Conservation (phyloP, 2,329 filamentous ascomycete genomes). For the Aureobasidium mangrovei region DNA sequence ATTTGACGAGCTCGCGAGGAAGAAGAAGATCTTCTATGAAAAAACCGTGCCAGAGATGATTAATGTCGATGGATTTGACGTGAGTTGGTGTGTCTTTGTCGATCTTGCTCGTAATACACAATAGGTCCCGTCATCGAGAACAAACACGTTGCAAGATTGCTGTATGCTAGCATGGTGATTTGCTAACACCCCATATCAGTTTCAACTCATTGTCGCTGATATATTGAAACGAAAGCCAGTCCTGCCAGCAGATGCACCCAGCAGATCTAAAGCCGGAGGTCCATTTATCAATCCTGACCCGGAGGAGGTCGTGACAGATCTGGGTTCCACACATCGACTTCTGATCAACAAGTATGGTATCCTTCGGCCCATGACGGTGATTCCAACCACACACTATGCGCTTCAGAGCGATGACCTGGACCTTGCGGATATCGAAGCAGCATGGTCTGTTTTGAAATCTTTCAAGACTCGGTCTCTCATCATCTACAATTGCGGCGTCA, state of each 20-base stretch:
- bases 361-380: constrained; percentile 29
- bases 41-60: constrained; percentile 1
- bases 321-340: constrained; percentile 26
- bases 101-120: neutral
- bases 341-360: constrained; percentile 33
- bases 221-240: constrained; percentile 14
- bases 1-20: constrained; percentile 12
- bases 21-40: constrained; percentile 14
- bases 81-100: neutral
- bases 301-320: constrained; percentile 22
- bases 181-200: neutral
- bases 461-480: constrained; percentile 27
- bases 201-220: constrained; percentile 12
- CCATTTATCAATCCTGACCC: constrained; percentile 14
- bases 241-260: constrained; percentile 9
- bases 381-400: constrained; percentile 32
- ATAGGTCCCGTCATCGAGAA: no score
- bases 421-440: constrained; percentile 28
- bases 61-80: constrained; percentile 13
- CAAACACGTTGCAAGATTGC: no score
- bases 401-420: constrained; percentile 33
- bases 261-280: constrained; percentile 4
- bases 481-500: constrained; percentile 40
- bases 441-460: constrained; percentile 29
- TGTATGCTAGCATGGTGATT: neutral